Percentiles rank a stretch among this genome's conserved stretches.
Evolutionary conservation across 108 stramenopile genomes (phyloP).

Genomic region (Nitzschia palea): DNA sequence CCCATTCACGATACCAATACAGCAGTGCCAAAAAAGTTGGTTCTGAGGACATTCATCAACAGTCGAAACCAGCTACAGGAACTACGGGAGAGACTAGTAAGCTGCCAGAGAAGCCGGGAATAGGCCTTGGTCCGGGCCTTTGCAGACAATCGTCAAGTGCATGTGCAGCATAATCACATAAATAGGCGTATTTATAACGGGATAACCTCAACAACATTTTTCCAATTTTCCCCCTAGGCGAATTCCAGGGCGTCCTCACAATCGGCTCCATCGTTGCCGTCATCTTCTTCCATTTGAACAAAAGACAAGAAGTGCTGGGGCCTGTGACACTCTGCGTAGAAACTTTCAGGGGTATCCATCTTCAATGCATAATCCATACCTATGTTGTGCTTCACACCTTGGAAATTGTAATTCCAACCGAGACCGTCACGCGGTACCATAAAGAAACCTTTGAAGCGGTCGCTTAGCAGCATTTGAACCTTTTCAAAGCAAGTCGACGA

Average conservation of each 20-base stretch:
- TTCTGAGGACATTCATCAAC: no score
- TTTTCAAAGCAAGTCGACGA: slow-evolving; percentile 94
- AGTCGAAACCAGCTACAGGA: no score
- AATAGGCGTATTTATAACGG: background rate
- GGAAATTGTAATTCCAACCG: slow-evolving; percentile 99
- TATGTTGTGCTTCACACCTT: slow-evolving; percentile 93
- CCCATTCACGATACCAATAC: no score
- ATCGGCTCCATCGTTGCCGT: slow-evolving; percentile 83
- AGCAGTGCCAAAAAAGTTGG: no score
- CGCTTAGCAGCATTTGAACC: slow-evolving; percentile 97
- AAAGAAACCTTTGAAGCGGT: slow-evolving; percentile 98
- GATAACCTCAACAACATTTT: background rate
- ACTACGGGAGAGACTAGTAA: no score
- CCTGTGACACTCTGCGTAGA: slow-evolving; percentile 96
- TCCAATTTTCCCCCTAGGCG: background rate
- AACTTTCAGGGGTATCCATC: slow-evolving; percentile 87
- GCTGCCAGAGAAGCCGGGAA: background rate
- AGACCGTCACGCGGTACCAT: slow-evolving; percentile 93
- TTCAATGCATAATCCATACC: slow-evolving; percentile 93
- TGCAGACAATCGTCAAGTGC: background rate
- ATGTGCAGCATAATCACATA: background rate
- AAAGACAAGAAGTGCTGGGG: slow-evolving; percentile 99
- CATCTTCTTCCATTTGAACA: slow-evolving; percentile 92
- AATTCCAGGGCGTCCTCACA: slow-evolving; percentile 85
- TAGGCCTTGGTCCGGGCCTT: background rate